phyloP scores from a whole-genome alignment of 148 eudicot genomes.

The Rhododendron simsii region DNA sequence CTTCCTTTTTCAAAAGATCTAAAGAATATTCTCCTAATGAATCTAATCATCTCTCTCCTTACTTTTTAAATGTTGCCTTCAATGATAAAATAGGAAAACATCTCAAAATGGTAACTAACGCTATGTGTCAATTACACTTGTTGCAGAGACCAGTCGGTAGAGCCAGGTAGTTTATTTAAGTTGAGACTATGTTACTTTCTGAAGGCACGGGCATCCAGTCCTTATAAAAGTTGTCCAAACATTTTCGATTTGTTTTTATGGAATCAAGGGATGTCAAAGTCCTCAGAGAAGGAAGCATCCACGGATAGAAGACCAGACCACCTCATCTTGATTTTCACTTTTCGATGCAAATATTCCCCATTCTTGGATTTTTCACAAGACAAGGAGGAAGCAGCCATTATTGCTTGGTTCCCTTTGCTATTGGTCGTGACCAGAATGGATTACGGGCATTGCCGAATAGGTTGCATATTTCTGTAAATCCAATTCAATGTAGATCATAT shows the following conservation, averaged over 20 bases:
- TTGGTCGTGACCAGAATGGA: neutral
- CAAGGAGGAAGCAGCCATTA: neutral
- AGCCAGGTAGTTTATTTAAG: neutral
- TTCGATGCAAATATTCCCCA: neutral
- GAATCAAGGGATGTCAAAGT: constrained; percentile 4
- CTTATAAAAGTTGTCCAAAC: neutral
- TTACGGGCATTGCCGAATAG: neutral
- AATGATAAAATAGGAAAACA: neutral
- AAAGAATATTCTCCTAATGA: neutral
- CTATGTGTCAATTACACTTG: neutral
- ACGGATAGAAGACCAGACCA: neutral
- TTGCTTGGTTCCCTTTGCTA: neutral
- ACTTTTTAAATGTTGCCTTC: neutral
- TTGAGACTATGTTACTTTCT: neutral
- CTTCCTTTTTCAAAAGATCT: neutral
- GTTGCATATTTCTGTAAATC: neutral
- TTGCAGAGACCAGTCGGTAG: neutral
- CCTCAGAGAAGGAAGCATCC: constrained; percentile 3
- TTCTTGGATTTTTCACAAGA: neutral
- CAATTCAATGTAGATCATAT: neutral
- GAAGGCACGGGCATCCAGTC: neutral
- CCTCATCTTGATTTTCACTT: neutral
- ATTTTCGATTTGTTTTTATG: neutral
- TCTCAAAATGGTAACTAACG: neutral
- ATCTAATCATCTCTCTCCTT: neutral